Percentiles rank a stretch among this genome's conserved stretches.
Conservation (phyloP, 768 basidiomycete genomes). For the Kondoa subrosea region DNA sequence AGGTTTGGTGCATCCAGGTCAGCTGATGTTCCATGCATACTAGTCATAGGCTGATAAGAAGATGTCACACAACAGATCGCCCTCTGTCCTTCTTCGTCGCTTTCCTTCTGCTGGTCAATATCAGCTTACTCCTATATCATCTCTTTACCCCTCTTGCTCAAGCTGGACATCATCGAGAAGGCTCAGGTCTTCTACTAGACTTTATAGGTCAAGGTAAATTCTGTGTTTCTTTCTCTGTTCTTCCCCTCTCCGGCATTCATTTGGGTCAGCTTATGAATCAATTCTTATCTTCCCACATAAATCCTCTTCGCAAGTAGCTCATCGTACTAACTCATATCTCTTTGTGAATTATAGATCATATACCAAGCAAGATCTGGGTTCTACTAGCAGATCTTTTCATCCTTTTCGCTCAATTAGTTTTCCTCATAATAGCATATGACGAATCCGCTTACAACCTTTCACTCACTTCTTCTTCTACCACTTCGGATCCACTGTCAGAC, state of each 20-base stretch:
- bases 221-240: background rate
- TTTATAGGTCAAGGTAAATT: background rate
- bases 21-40: too few relatives aligned
- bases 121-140: background rate
- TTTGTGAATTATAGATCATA: background rate
- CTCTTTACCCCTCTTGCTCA: background rate
- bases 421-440: background rate
- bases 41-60: too few relatives aligned
- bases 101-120: background rate
- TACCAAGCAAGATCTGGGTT: background rate
- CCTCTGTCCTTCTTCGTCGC: constrained; percentile 5
- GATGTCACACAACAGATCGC: too few relatives aligned
- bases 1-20: background rate
- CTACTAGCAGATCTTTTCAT: background rate
- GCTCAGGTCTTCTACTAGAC: background rate
- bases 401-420: background rate
- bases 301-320: background rate
- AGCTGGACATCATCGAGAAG: background rate
- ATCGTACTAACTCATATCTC: background rate
- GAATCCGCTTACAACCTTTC: background rate
- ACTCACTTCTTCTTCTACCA: too few relatives aligned
- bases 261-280: too few relatives aligned
- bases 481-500: too few relatives aligned
- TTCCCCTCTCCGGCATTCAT: background rate
- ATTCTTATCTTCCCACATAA: too few relatives aligned